These are phyloP conservation scores for Pleurotus ostreatus DNA, from an alignment of 768 basidiomycete species.

Conservation along the genomic window DNA sequence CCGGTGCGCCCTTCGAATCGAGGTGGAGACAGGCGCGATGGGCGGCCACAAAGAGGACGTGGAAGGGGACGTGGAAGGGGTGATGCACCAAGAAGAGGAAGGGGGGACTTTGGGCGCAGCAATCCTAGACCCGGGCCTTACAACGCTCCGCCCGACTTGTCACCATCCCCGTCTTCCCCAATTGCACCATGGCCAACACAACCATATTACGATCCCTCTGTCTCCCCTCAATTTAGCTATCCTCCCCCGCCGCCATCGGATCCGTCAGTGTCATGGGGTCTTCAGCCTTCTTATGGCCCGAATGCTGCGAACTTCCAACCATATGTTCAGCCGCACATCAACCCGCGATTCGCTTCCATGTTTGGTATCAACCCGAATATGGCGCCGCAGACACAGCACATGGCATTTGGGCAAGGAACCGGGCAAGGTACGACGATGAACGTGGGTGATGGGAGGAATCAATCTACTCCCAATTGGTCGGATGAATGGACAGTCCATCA, in stretches of 20 bases:
- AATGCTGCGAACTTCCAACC: conserved; percentile 14
- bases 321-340: conserved; percentile 78
- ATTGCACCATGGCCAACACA: conserved; percentile 14
- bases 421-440: conserved; percentile 6
- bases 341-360: conserved; percentile 69
- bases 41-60: conserved; percentile 24
- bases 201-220: conserved; percentile 13
- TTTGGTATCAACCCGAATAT: conserved; percentile 49
- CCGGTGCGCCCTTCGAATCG: background rate
- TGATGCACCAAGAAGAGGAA: conserved; percentile 20
- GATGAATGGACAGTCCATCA: conserved; percentile 35
- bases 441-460: conserved; percentile 6
- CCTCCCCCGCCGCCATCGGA: conserved; percentile 12
- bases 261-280: conserved; percentile 13
- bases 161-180: conserved; percentile 33
- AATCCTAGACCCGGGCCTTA: conserved; percentile 35
- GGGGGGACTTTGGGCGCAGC: conserved; percentile 29
- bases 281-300: conserved; percentile 16
- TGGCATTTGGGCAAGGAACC: background rate
- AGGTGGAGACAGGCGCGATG: background rate
- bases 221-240: conserved; percentile 11
- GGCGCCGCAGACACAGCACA: conserved; percentile 13
- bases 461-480: conserved; percentile 22
- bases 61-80: conserved; percentile 27
- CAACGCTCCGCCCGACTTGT: conserved; percentile 28